Percentiles rank a stretch among this genome's conserved stretches.
phyloP scores from a whole-genome alignment of 805 yeast genomes.

The Cyberlindnera saturnus region DNA sequence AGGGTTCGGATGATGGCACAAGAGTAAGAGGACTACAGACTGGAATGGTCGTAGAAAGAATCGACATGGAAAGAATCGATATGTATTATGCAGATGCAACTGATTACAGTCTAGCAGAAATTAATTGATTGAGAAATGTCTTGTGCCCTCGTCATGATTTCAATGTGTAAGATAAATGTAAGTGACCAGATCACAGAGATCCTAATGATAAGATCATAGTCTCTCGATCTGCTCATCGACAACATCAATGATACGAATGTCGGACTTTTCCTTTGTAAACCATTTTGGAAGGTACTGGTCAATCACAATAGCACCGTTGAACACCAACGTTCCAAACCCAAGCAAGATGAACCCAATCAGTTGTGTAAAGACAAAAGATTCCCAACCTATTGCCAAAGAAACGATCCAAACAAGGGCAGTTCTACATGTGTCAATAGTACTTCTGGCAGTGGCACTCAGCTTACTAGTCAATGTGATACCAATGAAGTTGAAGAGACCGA shows the following conservation, averaged over 20 bases:
- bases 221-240: constrained; percentile 39
- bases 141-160: no score
- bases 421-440: constrained; percentile 74
- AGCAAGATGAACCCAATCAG: constrained; percentile 55
- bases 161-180: background rate
- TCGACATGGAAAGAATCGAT: no score
- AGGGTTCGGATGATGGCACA: no score
- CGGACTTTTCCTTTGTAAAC: constrained; percentile 30
- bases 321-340: constrained; percentile 67
- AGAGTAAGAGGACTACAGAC: no score
- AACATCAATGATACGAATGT: constrained; percentile 26
- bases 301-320: constrained; percentile 61
- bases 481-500: constrained; percentile 64
- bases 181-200: background rate
- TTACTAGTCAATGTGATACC: constrained; percentile 64
- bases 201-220: constrained; percentile 8
- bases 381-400: constrained; percentile 72
- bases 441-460: constrained; percentile 70
- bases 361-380: constrained; percentile 55
- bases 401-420: constrained; percentile 72
- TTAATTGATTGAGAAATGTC: no score
- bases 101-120: no score
- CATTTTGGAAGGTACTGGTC: constrained; percentile 43
- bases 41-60: no score
- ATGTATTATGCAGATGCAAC: no score